Conservation (phyloP, 2,329 filamentous ascomycete genomes). For the Diaporthe aspalathi region DNA sequence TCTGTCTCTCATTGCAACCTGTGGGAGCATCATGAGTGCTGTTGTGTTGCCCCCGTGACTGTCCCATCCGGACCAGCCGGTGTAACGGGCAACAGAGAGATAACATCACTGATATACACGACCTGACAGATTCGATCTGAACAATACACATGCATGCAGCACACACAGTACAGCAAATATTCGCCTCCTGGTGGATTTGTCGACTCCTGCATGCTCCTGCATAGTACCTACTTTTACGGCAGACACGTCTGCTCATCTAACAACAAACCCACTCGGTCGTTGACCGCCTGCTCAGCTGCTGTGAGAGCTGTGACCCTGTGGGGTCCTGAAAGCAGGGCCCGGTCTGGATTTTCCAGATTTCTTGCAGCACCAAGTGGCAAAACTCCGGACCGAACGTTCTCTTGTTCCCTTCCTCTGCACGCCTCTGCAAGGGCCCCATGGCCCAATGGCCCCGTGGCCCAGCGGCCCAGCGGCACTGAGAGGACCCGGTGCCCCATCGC, state of each 20-base stretch:
- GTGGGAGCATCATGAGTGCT: background rate
- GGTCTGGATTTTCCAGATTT: conserved; percentile 27
- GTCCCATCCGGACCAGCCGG: background rate
- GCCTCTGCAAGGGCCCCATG: conserved; percentile 12
- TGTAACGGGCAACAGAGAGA: conserved; percentile 16
- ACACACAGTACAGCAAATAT: background rate
- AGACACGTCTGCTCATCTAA: conserved; percentile 10
- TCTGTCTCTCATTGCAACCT: background rate
- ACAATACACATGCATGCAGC: background rate
- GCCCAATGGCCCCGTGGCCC: too few species aligned
- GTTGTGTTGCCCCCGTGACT: conserved; percentile 28
- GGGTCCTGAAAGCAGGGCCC: conserved; percentile 3
- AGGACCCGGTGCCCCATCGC: conserved; percentile 16
- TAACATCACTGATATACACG: background rate
- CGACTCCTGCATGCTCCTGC: conserved; percentile 3
- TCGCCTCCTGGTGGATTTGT: background rate
- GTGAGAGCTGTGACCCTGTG: background rate
- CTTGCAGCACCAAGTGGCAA: conserved; percentile 15
- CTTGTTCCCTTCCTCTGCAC: conserved; percentile 15
- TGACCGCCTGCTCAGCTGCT: conserved; percentile 11
- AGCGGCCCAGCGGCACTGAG: too few species aligned
- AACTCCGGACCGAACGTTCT: conserved; percentile 26
- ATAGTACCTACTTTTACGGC: conserved; percentile 1
- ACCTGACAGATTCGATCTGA: background rate
- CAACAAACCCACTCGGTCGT: conserved; percentile 18